A percentile compares a stretch with the other conserved stretches of the same genome.
Conservation (phyloP, 345 rosid genomes). For the Melaleuca quinquenervia region DNA sequence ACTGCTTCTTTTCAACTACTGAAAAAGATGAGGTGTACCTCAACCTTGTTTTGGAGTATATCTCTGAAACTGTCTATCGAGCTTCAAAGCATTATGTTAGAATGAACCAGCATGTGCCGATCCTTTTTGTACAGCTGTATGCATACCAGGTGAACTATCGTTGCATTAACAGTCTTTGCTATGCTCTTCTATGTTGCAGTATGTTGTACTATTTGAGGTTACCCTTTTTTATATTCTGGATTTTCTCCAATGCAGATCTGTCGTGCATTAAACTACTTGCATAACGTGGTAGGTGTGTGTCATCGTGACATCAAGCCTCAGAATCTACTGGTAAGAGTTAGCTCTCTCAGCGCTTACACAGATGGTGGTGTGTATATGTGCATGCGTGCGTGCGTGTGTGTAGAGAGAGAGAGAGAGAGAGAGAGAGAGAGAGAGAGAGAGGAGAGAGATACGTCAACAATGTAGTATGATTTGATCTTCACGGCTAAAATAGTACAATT, state of each 20-base stretch:
- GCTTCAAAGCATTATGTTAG: constrained; percentile 69
- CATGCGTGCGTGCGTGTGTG: too few species aligned
- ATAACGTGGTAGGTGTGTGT: constrained; percentile 79
- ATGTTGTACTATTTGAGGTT: not conserved
- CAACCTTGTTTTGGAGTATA: constrained; percentile 87
- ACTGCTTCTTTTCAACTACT: constrained; percentile 86
- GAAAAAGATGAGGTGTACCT: constrained; percentile 89
- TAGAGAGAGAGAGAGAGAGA: too few species aligned
- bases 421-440: not conserved
- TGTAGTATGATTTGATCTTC: not conserved
- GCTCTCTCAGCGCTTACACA: not conserved
- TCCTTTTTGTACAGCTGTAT: constrained; percentile 67
- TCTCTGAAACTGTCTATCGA: constrained; percentile 84
- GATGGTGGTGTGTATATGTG: not conserved
- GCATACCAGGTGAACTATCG: constrained; percentile 48
- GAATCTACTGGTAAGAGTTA: constrained; percentile 69
- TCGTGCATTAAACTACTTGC: constrained; percentile 90
- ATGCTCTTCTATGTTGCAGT: not conserved
- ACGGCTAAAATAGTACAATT: not conserved
- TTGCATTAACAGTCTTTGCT: not conserved
- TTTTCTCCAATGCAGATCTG: constrained; percentile 48
- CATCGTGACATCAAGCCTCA: constrained; percentile 99
- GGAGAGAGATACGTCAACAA: not conserved
- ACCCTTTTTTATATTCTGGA: not conserved
- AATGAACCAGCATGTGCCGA: constrained; percentile 51